These are phyloP conservation scores for Vachellia collinsii DNA, from an alignment of 306 rosid species.

Conservation along the genomic window DNA sequence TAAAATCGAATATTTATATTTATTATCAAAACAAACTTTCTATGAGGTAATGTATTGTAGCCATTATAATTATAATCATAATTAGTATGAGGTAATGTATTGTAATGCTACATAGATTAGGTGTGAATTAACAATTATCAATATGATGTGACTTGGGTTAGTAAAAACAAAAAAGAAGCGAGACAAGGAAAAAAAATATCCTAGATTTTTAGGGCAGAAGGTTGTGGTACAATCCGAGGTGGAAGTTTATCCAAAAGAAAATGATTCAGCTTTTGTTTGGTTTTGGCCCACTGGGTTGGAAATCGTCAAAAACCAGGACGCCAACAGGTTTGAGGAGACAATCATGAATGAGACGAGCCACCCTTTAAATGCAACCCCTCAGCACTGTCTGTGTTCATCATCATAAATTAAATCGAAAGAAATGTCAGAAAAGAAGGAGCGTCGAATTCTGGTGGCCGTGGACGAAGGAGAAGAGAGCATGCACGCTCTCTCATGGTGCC, in stretches of 20 bases:
- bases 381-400: background rate
- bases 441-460: constrained; percentile 81
- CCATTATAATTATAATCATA: too few species aligned
- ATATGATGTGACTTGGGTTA: background rate
- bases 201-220: background rate
- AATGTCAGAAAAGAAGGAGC: constrained; percentile 60
- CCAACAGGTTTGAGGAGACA: constrained; percentile 41
- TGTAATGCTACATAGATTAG: background rate
- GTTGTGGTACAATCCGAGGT: background rate
- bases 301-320: constrained; percentile 25
- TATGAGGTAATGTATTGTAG: too few species aligned
- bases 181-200: background rate
- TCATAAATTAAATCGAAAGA: background rate
- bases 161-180: background rate
- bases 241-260: background rate
- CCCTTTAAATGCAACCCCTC: background rate
- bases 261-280: background rate
- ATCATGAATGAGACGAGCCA: background rate
- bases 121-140: background rate
- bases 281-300: constrained; percentile 36
- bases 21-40: too few species aligned
- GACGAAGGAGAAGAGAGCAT: constrained; percentile 90
- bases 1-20: too few species aligned
- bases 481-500: constrained; percentile 84
- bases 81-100: too few species aligned